Percentiles rank a stretch among this genome's conserved stretches.
Evolutionary conservation across 805 yeast species (phyloP).

Genomic region (Metschnikowia lachancei): DNA sequence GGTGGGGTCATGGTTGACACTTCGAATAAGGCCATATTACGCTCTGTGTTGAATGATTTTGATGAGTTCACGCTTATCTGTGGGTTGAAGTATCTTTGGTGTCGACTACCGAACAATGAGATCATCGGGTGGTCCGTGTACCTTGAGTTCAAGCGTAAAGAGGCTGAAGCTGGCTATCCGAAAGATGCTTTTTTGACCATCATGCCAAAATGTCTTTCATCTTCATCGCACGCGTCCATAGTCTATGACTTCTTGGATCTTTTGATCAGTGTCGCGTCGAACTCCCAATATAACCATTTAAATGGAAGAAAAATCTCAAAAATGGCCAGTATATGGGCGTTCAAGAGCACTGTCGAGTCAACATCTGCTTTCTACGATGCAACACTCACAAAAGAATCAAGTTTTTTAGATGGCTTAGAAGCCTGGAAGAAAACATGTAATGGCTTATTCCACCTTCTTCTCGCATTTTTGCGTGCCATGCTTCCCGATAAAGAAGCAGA

Average conservation of each 20-base stretch:
- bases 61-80: slow-evolving; percentile 73
- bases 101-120: slow-evolving; percentile 74
- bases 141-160: slow-evolving; percentile 61
- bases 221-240: slow-evolving; percentile 86
- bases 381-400: slow-evolving; percentile 30
- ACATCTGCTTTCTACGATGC: slow-evolving; percentile 38
- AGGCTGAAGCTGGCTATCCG: slow-evolving; percentile 64
- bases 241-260: slow-evolving; percentile 85
- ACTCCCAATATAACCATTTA: slow-evolving; percentile 73
- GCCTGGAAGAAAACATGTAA: slow-evolving; percentile 80
- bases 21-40: slow-evolving; percentile 34
- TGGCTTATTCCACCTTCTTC: slow-evolving; percentile 77
- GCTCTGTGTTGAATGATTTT: slow-evolving; percentile 44
- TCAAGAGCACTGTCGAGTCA: slow-evolving; percentile 31
- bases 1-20: slow-evolving; percentile 45
- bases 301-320: slow-evolving; percentile 77
- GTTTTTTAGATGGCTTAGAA: slow-evolving; percentile 66
- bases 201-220: slow-evolving; percentile 79
- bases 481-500: slow-evolving; percentile 64
- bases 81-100: slow-evolving; percentile 81
- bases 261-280: slow-evolving; percentile 71
- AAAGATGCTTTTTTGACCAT: slow-evolving; percentile 70
- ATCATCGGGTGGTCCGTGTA: slow-evolving; percentile 86
- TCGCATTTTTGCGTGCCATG: slow-evolving; percentile 77
- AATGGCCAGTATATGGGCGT: slow-evolving; percentile 89